phyloP scores from a whole-genome alignment of 208 protist genomes.

The Leishmania arabica region DNA sequence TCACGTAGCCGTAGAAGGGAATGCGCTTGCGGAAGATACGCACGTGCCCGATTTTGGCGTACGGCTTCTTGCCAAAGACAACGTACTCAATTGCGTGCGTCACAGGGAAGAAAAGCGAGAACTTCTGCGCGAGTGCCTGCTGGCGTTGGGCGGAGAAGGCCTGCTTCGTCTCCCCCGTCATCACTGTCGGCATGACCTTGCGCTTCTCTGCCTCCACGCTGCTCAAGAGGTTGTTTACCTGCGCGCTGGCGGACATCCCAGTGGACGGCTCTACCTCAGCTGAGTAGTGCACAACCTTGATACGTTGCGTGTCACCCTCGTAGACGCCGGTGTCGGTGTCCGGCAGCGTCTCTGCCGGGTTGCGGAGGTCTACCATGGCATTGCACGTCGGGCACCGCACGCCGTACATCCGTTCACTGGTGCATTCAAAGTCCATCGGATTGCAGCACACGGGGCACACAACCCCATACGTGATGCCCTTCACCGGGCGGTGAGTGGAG shows the following conservation, averaged over 20 bases:
- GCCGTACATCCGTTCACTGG: constrained; percentile 47
- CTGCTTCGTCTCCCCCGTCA: constrained; percentile 69
- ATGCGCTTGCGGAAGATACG: constrained; percentile 78
- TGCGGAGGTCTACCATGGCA: constrained; percentile 68
- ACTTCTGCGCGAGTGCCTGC: constrained; percentile 58
- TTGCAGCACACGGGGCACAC: constrained; percentile 73
- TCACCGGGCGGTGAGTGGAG: constrained; percentile 38
- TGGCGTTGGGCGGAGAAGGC: constrained; percentile 65
- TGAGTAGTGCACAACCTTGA: constrained; percentile 38
- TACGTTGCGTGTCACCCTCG: constrained; percentile 4
- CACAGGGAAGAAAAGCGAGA: constrained; percentile 73
- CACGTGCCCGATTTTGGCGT: constrained; percentile 69
- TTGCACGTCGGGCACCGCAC: constrained; percentile 65
- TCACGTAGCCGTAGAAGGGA: constrained; percentile 57
- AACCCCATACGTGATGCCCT: constrained; percentile 65
- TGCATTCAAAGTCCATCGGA: constrained; percentile 65
- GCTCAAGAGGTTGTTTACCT: constrained; percentile 51
- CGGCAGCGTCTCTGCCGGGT: constrained; percentile 49
- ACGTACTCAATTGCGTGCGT: constrained; percentile 73
- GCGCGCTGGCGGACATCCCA: constrained; percentile 52
- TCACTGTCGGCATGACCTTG: constrained; percentile 55
- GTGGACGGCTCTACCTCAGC: constrained; percentile 60
- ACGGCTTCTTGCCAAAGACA: constrained; percentile 70
- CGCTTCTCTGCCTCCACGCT: constrained; percentile 54
- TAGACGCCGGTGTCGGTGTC: constrained; percentile 39